These are phyloP conservation scores for Pichia terricola DNA, from an alignment of 1,139 yeast species.

Conservation along the genomic window DNA sequence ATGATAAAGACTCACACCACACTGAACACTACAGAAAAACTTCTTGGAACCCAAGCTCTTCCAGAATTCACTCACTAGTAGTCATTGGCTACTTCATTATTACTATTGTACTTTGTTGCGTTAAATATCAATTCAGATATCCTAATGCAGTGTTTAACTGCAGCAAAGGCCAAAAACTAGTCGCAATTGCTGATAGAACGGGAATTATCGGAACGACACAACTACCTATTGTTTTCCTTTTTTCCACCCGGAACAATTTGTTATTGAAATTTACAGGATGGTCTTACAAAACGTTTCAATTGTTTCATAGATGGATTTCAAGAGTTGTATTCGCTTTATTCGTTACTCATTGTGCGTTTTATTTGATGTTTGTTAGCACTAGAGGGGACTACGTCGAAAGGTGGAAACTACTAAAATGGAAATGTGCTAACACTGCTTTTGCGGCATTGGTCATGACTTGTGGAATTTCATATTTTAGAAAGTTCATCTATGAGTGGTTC, in stretches of 20 bases:
- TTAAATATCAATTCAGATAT: slow-evolving; percentile 19
- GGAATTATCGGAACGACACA: slow-evolving; percentile 49
- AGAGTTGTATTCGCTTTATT: slow-evolving; percentile 35
- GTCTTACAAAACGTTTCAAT: slow-evolving; percentile 49
- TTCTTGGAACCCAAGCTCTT: background rate
- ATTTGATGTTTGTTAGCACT: slow-evolving; percentile 28
- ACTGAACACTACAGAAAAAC: background rate
- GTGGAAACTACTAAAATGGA: slow-evolving; percentile 34
- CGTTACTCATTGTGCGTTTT: slow-evolving; percentile 33
- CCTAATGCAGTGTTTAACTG: slow-evolving; percentile 25
- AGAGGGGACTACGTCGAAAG: slow-evolving; percentile 33
- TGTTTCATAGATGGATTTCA: slow-evolving; percentile 54
- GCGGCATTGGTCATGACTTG: slow-evolving; percentile 24
- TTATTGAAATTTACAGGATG: slow-evolving; percentile 49
- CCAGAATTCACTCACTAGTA: slow-evolving; percentile 23
- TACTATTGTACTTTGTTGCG: slow-evolving; percentile 20
- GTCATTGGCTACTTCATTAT: slow-evolving; percentile 21
- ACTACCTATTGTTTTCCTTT: slow-evolving; percentile 45
- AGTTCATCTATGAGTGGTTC: slow-evolving; percentile 37
- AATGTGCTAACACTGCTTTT: slow-evolving; percentile 30
- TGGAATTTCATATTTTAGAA: slow-evolving; percentile 27
- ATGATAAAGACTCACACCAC: background rate
- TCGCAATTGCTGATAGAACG: slow-evolving; percentile 49
- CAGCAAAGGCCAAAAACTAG: slow-evolving; percentile 21
- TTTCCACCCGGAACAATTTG: slow-evolving; percentile 58